These are phyloP conservation scores for Apiospora marii DNA, from an alignment of 2,329 filamentous ascomycete genomes.

Conservation along the genomic window DNA sequence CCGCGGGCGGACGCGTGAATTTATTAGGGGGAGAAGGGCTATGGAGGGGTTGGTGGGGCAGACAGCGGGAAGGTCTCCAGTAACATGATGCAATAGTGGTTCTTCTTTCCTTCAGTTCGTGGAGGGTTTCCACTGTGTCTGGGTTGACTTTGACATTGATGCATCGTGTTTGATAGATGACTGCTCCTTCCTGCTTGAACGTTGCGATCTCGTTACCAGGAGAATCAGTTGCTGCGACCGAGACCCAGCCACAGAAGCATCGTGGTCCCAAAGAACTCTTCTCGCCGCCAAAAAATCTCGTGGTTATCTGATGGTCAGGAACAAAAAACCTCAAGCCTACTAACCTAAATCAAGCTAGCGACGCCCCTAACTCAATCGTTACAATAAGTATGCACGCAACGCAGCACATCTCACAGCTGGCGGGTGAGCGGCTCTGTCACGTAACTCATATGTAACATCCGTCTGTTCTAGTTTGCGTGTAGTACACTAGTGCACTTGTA, in stretches of 20 bases:
- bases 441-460: slow-evolving; percentile 13
- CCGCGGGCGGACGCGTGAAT: slow-evolving; percentile 19
- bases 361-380: not conserved
- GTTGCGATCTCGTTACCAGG: not conserved
- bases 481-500: not conserved
- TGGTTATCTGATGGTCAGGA: slow-evolving; percentile 11
- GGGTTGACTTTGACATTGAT: not conserved
- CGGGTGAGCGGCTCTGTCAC: slow-evolving; percentile 5
- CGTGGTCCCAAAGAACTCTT: not conserved
- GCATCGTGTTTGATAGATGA: not conserved
- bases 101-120: not conserved
- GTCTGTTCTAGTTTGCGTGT: not conserved
- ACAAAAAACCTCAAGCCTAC: slow-evolving; percentile 4
- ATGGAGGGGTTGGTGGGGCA: slow-evolving; percentile 24
- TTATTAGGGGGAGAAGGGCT: not conserved
- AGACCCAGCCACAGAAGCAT: not conserved
- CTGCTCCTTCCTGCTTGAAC: not conserved
- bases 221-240: not conserved
- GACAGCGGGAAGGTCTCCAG: not conserved
- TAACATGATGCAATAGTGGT: slow-evolving; percentile 20
- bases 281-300: not conserved
- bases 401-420: not conserved
- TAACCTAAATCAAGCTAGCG: not conserved
- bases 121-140: slow-evolving; percentile 12
- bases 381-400: not conserved